Base-by-base conservation (phyloP, 352 stramenopile species). In the Peronosclerospora sorghi region DNA sequence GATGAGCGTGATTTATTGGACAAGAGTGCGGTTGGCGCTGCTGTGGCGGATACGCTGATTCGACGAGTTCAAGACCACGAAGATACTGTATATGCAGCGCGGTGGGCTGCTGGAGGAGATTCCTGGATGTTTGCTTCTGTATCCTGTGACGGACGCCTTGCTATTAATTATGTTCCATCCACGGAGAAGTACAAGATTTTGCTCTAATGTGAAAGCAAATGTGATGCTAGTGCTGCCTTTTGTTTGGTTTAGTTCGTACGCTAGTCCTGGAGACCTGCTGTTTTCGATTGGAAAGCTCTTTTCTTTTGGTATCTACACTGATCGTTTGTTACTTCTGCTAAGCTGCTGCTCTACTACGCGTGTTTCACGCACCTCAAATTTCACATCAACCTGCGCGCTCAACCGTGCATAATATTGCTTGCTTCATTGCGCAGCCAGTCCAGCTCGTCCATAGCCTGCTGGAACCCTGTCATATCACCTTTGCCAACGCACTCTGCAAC, bases 121-220 rank as follows among this genome's bases (percentile, higher is more conserved):
- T 94, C 95, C 24, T 99, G 95, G 95, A 70, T 97, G 38, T 97
- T 98, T 54, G 83, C 80, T 20, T 97, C 89, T 1, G 62, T 98
- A 9, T 97, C 86, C 20, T 97, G 93, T 63, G 94, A 98, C 63
- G 96, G 96, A 6, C 81, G 86, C 29, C 69, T 98, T 28, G 81
- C 94, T 21, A 60, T 98, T 12, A 94, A 98, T 68, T 81, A 97
- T 54, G 96, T 99, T 23, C 95, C 95, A 23, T 97, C 89, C 12
- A 96, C 96, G 5, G 96, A 98, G 65, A 99, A 99, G 62, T 99
- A 99, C 69, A 98, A 98, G 56, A 99, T 99, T 64, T 68, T 99
- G 46, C 58, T 99, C 18, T 98, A 55, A 17, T 32, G 37, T 18
- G 10, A 47, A 84, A 44, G 41, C 19, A 48, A 43, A 57, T 38